These are phyloP conservation scores for Tephrocybe rancida DNA, from an alignment of 768 basidiomycete genomes.

Conservation along the genomic window DNA sequence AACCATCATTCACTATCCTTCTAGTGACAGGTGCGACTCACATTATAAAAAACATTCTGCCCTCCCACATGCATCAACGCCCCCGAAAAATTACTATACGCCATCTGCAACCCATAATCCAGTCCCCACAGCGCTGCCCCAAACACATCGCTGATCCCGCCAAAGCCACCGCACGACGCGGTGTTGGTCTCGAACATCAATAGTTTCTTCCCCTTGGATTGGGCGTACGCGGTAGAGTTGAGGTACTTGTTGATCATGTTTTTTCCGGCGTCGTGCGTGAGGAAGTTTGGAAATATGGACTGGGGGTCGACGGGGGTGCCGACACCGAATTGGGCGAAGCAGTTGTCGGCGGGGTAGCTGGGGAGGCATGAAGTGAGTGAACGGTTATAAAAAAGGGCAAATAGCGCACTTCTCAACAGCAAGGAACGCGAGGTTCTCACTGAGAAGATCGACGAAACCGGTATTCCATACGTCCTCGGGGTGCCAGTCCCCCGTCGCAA, in stretches of 20 bases:
- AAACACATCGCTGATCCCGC: constrained; percentile 63
- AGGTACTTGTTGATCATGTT: constrained; percentile 54
- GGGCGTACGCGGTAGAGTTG: constrained; percentile 47
- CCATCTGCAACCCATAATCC: constrained; percentile 64
- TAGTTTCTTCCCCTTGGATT: constrained; percentile 43
- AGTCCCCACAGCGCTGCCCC: constrained; percentile 66
- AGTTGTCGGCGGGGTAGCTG: constrained; percentile 68
- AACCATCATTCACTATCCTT: constrained; percentile 52
- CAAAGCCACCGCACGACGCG: constrained; percentile 70
- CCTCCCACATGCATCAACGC: constrained; percentile 62
- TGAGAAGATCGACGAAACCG: constrained; percentile 49
- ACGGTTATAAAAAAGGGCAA: constrained; percentile 16
- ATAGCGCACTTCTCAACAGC: constrained; percentile 58
- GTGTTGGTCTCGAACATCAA: constrained; percentile 76
- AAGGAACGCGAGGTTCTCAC: constrained; percentile 41
- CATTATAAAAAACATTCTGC: constrained; percentile 67
- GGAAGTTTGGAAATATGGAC: constrained; percentile 54
- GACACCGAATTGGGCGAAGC: constrained; percentile 48
- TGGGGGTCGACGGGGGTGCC: constrained; percentile 46
- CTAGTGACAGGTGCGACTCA: constrained; percentile 30
- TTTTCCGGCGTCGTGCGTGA: constrained; percentile 60
- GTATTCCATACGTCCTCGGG: constrained; percentile 57
- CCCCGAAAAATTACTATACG: constrained; percentile 52
- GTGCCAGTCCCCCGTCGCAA: constrained; percentile 54
- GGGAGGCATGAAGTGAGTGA: constrained; percentile 25